phyloP scores from a whole-genome alignment of 306 rosid genomes.

The Neltuma alba region DNA sequence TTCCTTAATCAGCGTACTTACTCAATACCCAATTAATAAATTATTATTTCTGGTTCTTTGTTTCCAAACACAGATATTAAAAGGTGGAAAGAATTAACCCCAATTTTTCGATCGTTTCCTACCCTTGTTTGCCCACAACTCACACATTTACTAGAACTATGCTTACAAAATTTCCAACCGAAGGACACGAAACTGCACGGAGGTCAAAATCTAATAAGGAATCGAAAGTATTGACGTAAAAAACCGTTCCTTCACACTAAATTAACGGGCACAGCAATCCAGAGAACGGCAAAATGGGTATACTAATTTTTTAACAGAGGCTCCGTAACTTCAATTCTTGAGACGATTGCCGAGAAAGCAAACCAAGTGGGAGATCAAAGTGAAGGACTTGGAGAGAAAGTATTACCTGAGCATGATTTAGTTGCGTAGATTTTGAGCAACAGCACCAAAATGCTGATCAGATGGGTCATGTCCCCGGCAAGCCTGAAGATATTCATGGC shows the following conservation, averaged over 20 bases:
- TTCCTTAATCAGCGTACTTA: neutral
- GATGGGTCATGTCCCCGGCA: slow-evolving; percentile 95
- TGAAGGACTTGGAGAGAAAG: neutral
- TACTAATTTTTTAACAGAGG: neutral
- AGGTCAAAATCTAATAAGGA: neutral
- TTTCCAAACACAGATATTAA: neutral
- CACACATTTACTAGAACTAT: neutral
- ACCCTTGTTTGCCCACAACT: neutral
- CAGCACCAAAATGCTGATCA: slow-evolving; percentile 82
- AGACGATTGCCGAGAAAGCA: neutral
- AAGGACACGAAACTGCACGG: neutral
- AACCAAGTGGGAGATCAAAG: neutral
- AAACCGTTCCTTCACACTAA: neutral
- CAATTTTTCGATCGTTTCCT: neutral
- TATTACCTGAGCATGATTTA: slow-evolving; percentile 86
- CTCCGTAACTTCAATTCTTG: neutral
- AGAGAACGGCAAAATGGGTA: neutral
- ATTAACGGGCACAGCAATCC: neutral
- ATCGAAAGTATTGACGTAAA: neutral
- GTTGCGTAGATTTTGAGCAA: slow-evolving; percentile 98
- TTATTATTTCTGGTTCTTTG: neutral
- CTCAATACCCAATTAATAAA: neutral
- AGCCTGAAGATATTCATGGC: slow-evolving; percentile 90
- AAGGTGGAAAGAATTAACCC: neutral
- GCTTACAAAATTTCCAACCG: neutral